A percentile compares a stretch with the other conserved stretches of the same genome.
Conservation (phyloP, 2,329 filamentous ascomycete species). For the Lachnellula subtilissima region DNA sequence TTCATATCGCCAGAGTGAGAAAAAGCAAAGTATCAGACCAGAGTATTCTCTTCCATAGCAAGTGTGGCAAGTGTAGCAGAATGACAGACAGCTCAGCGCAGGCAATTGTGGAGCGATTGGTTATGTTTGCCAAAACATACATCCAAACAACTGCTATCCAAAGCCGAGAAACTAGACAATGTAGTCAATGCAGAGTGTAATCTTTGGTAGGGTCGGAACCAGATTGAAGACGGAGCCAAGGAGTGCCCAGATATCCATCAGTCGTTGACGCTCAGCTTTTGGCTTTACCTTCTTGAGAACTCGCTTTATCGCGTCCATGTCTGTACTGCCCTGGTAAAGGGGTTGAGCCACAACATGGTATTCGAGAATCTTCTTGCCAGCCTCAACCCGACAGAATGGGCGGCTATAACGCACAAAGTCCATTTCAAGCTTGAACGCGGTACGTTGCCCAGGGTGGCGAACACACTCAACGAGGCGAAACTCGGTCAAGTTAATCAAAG, state of each 20-base stretch:
- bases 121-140: neutral
- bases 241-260: neutral
- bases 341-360: neutral
- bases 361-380: neutral
- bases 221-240: neutral
- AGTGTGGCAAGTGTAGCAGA: neutral
- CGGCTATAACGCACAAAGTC: neutral
- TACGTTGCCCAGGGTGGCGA: neutral
- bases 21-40: neutral
- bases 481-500: neutral
- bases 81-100: neutral
- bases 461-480: neutral
- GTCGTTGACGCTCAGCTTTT: neutral
- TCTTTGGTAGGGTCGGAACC: neutral
- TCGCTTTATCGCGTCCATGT: conserved; percentile 3
- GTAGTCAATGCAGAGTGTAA: neutral
- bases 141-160: neutral
- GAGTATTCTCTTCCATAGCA: neutral
- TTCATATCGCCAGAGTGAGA: neutral
- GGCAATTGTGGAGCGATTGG: no score
- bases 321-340: neutral
- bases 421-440: neutral
- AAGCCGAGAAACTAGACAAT: neutral
- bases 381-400: no score
- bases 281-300: neutral